Conservation (phyloP, 2,329 filamentous ascomycete species). For the Capronia americana region DNA sequence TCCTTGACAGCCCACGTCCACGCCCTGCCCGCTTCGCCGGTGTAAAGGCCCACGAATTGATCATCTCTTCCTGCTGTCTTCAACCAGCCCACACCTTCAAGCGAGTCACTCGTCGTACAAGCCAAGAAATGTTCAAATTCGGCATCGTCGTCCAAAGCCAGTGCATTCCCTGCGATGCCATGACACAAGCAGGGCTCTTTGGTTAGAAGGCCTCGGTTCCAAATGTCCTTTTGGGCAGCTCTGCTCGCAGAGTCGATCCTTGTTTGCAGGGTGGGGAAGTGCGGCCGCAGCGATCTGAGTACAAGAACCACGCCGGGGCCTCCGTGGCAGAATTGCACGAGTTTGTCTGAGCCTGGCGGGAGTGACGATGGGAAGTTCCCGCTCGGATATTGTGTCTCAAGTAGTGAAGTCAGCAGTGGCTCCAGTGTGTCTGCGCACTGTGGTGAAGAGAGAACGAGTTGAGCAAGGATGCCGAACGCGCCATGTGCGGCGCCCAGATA, state of each 20-base stretch:
- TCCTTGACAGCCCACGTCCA: conserved; percentile 52
- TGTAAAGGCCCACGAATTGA: conserved; percentile 58
- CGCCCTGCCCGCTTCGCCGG: conserved; percentile 56
- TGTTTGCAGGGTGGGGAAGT: conserved; percentile 50
- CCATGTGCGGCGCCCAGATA: conserved; percentile 74
- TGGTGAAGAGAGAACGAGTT: conserved; percentile 59
- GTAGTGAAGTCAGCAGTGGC: conserved; percentile 59
- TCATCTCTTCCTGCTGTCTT: conserved; percentile 55
- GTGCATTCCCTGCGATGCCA: conserved; percentile 68
- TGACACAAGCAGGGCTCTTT: conserved; percentile 72
- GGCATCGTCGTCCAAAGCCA: conserved; percentile 46
- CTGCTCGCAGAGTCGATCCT: conserved; percentile 31
- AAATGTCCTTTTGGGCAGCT: conserved; percentile 57
- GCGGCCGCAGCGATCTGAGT: conserved; percentile 61
- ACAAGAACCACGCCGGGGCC: conserved; percentile 68
- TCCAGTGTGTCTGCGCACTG: conserved; percentile 56
- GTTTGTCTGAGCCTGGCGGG: conserved; percentile 36
- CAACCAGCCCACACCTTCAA: conserved; percentile 37
- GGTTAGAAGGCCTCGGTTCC: conserved; percentile 64
- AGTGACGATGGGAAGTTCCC: conserved; percentile 69
- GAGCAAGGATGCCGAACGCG: conserved; percentile 72
- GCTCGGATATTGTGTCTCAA: conserved; percentile 65
- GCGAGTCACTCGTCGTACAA: conserved; percentile 28
- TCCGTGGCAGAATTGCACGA: conserved; percentile 73
- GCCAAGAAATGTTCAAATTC: conserved; percentile 34